phyloP scores from a whole-genome alignment of 768 basidiomycete species.

The Cystofilobasidium bisporidii region DNA sequence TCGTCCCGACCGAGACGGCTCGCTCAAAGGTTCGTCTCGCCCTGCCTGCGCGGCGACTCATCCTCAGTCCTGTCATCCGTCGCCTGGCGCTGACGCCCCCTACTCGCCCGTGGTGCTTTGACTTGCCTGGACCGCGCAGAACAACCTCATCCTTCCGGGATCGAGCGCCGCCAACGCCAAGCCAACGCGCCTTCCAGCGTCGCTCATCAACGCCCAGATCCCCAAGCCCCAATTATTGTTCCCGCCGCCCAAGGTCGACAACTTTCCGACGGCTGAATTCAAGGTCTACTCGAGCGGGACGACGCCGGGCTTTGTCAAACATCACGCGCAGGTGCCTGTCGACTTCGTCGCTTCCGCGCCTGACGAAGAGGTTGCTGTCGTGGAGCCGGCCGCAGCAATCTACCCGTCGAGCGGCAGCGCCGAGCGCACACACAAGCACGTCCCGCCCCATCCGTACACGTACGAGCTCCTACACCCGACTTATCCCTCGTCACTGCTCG shows the following conservation, averaged over 20 bases:
- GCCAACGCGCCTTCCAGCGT: conserved; percentile 16
- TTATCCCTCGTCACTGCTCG: conserved; percentile 63
- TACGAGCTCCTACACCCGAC: conserved; percentile 68
- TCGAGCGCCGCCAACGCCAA: neutral
- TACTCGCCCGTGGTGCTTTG: neutral
- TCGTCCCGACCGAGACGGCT: conserved; percentile 25
- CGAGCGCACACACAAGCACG: neutral
- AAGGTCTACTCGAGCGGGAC: conserved; percentile 55
- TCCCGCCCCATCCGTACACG: conserved; percentile 58
- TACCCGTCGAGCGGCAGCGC: conserved; percentile 18
- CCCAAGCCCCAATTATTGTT: conserved; percentile 75
- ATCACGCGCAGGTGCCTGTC: conserved; percentile 73
- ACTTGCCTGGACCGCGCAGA: no score
- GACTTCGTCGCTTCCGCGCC: conserved; percentile 45
- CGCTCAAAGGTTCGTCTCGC: conserved; percentile 37
- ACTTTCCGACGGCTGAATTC: conserved; percentile 40
- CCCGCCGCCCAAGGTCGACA: conserved; percentile 49
- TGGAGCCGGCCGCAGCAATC: conserved; percentile 10
- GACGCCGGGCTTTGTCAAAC: conserved; percentile 56
- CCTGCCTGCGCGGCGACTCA: neutral
- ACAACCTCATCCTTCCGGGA: conserved; percentile 7
- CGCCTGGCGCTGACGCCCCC: conserved; percentile 35
- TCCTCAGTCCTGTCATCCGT: neutral
- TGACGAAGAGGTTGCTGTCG: conserved; percentile 8
- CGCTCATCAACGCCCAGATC: conserved; percentile 62